Conservation (phyloP, 2,329 filamentous ascomycete genomes). For the Exophiala mesophila region DNA sequence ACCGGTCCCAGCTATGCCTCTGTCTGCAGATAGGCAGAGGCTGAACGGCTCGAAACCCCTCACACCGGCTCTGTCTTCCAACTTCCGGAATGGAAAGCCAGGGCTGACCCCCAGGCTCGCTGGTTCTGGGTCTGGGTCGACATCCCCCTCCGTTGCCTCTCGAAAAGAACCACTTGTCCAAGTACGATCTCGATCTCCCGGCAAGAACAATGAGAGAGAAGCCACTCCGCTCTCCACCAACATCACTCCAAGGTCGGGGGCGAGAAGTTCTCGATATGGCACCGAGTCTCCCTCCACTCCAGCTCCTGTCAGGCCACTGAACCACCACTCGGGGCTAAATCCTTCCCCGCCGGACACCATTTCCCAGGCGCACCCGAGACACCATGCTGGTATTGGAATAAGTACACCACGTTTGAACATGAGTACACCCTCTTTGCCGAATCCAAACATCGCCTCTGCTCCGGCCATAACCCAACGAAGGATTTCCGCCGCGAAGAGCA, state of each 20-base stretch:
- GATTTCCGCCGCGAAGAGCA: slow-evolving; percentile 34
- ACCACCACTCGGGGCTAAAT: slow-evolving; percentile 8
- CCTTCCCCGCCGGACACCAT: slow-evolving; percentile 24
- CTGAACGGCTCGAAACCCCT: slow-evolving; percentile 51
- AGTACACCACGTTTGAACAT: slow-evolving; percentile 13
- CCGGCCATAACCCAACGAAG: slow-evolving; percentile 23
- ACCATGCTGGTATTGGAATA: slow-evolving; percentile 13
- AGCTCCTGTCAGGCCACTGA: slow-evolving; percentile 3
- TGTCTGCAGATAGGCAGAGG: slow-evolving; percentile 48
- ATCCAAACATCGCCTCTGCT: slow-evolving; percentile 6
- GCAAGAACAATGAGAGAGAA: slow-evolving; percentile 39
- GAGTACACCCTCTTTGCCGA: slow-evolving; percentile 12
- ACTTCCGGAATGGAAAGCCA: slow-evolving; percentile 50
- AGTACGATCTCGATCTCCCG: slow-evolving; percentile 19
- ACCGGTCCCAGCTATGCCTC: slow-evolving; percentile 40
- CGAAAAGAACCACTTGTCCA: slow-evolving; percentile 10
- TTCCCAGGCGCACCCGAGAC: slow-evolving; percentile 8
- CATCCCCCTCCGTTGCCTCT: slow-evolving; percentile 33
- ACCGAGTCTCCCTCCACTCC: slow-evolving; percentile 60
- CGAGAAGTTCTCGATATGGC: slow-evolving; percentile 63
- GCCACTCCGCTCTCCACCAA: slow-evolving; percentile 59
- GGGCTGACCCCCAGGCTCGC: slow-evolving; percentile 59
- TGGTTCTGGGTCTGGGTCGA: slow-evolving; percentile 30
- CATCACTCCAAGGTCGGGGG: slow-evolving; percentile 72
- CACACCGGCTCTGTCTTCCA: slow-evolving; percentile 63